Evolutionary conservation across 2,329 filamentous ascomycete species (phyloP), one percentile per base, ranked within the genome.

Genomic region (Metarhizium brunneum): DNA sequence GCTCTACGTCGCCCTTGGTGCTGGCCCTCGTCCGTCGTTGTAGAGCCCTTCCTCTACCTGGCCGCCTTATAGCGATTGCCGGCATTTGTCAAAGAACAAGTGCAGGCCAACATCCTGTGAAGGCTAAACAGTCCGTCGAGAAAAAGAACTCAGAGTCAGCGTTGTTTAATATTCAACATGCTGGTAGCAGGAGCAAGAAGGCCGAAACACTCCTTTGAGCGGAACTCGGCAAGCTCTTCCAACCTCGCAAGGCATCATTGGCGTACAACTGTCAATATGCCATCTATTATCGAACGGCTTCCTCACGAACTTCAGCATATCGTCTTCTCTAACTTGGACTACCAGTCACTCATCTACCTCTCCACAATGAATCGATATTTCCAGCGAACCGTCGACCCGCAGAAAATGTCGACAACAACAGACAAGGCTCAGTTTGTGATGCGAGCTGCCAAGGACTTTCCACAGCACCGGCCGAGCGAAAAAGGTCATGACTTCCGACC

Each of bases 371-470:
- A 69, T 55, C 63, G 65, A 38, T 64, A 68, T 57, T 69, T 73
- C 56, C 60, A 72, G 55, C 63, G 58, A 36, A 58, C 60, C 5
- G 63, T 74, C 51, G 60, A 71, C 32, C 69, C 72, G 2, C 66
- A 64, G 50, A 57, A 53, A 13, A 69, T 71, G 62, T 69, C 72
- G n/a, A 61, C 66, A 29, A 56, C 65, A 5, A 45, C 54, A 18
- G 71, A 74, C 61, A 74, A 71, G 60, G 65, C 71, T 52, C 61
- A 70, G 48, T 74, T 74, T 50, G 68, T 74, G 59, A 72, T 73
- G 70, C 65, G 65, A 36, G 72, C 72, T 2, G 71, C 69, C 55
- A 73, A 71, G 47, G 67, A 71, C 63, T 74, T 74, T 55, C 62
- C 67, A 1, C 70, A 72, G 32, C 72, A 74, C 59, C 68, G 71